These are phyloP conservation scores for Suhomyces yuchorum DNA, from an alignment of 1,139 yeast species.

Conservation along the genomic window DNA sequence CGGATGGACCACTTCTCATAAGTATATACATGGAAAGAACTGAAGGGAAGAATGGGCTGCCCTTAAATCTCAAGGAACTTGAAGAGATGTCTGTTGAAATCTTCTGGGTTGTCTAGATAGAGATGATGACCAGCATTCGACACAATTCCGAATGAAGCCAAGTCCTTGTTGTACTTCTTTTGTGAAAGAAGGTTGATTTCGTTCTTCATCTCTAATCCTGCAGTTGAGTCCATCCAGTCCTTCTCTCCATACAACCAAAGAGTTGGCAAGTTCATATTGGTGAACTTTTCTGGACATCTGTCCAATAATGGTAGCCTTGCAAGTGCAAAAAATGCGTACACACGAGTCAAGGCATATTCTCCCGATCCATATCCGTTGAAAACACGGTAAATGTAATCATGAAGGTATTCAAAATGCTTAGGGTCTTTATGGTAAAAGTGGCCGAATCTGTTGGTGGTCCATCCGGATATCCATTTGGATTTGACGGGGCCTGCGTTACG, in stretches of 20 bases:
- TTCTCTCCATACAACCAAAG: constrained; percentile 50
- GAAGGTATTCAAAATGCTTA: constrained; percentile 36
- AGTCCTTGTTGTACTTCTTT: constrained; percentile 16
- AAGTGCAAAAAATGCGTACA: constrained; percentile 43
- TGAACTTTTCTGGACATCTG: constrained; percentile 42
- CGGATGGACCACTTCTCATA: background rate
- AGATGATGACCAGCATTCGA: constrained; percentile 60
- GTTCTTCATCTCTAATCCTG: constrained; percentile 43
- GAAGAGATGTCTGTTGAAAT: constrained; percentile 16
- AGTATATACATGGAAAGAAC: background rate
- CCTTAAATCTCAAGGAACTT: constrained; percentile 10
- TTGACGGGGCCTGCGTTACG: constrained; percentile 40
- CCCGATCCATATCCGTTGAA: constrained; percentile 49
- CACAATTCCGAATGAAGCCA: constrained; percentile 36
- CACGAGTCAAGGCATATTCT: constrained; percentile 47
- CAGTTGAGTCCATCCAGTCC: constrained; percentile 52
- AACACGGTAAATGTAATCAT: constrained; percentile 45
- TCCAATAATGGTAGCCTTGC: constrained; percentile 48
- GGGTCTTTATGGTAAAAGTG: constrained; percentile 36
- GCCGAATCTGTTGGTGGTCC: constrained; percentile 48
- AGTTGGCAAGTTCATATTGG: constrained; percentile 42
- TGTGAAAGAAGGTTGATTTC: constrained; percentile 41
- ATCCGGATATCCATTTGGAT: constrained; percentile 39
- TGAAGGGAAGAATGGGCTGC: background rate
- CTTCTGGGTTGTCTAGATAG: constrained; percentile 63